Base-by-base conservation (phyloP, 1,139 yeast species). In the Candida dubliniensis region DNA sequence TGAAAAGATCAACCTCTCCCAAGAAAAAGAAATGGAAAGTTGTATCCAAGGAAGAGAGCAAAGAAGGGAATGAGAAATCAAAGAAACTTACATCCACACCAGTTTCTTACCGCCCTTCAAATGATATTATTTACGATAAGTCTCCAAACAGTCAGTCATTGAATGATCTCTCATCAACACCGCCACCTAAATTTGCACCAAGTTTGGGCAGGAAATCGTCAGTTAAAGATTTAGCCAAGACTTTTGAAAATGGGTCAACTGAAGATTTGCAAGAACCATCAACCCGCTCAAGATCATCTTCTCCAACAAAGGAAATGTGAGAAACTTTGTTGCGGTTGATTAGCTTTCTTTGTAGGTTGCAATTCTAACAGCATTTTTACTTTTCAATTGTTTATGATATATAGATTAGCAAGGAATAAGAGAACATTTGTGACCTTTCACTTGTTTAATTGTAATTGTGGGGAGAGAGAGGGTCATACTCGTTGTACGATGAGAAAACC, bases 171-270 rank as follows among this genome's bases (percentile, higher is more conserved):
- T 18, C 23, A 18, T 18, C 23, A 18, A 18, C 23, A 3, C 23
- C 57, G 8, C 69, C 65, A 42, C 71, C 72, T 1, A 64, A 63
- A 43, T 67, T 66, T 46, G 54, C 61, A 3, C 49, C 64, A 6
- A 52, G 60, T 15, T 47, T 66, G 47, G 69, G 40, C 50, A 58
- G 71, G 44, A 66, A 61, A 45, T 58, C 71, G 6, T 67, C 72
- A 2, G 71, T 66, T 6, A 67, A 67, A 46, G 71, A 66, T 45
- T 50, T 67, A 41, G 71, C 71, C 1, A 57, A 58, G 14, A 58
- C 60, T 44, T 65, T 64, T 47, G 71, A 67, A 40, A 57, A 61
- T 12, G 34, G 34, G 26, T 43, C 46, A 25, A 33, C 38, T 15
- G 49, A 46, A 24, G 43, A 37, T 29, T 40, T 40, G 31, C 44